A percentile compares a stretch with the other conserved stretches of the same genome.
Evolutionary conservation across 2,329 filamentous ascomycete species (phyloP).

Genomic region (Cryoendolithus antarcticus): DNA sequence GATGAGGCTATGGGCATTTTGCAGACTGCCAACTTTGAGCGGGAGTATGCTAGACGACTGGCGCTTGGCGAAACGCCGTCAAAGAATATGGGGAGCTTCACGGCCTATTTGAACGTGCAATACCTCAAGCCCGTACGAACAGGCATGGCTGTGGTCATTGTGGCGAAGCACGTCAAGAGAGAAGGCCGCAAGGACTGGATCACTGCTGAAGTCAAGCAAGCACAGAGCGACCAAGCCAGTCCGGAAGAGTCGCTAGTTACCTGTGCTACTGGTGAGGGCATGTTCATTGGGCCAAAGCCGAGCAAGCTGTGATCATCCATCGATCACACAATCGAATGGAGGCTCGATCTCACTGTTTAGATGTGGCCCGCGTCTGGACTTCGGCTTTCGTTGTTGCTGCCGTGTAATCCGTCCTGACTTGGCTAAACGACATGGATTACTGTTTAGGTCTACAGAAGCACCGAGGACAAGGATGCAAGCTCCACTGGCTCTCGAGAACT

Average conservation of each 20-base stretch:
- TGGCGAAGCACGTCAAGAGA: constrained; percentile 26
- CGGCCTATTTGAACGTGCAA: constrained; percentile 43
- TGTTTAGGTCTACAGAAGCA: too few species aligned
- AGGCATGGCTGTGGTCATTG: constrained; percentile 36
- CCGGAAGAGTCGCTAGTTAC: constrained; percentile 36
- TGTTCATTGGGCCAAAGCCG: constrained; percentile 33
- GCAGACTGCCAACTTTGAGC: constrained; percentile 31
- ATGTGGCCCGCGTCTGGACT: too few species aligned
- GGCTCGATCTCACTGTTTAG: too few species aligned
- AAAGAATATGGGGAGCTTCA: constrained; percentile 27
- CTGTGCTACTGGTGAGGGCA: constrained; percentile 40
- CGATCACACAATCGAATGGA: too few species aligned
- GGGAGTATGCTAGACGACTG: constrained; percentile 9
- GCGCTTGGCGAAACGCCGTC: constrained; percentile 14
- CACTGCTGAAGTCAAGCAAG: constrained; percentile 32
- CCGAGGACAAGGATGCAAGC: too few species aligned
- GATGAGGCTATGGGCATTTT: constrained; percentile 46
- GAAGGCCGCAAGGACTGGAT: constrained; percentile 45
- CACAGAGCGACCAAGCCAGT: constrained; percentile 9
- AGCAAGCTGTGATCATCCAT: constrained; percentile 9
- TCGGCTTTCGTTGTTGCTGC: too few species aligned
- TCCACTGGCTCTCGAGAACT: too few species aligned
- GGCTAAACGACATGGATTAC: too few species aligned
- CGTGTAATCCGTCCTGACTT: too few species aligned
- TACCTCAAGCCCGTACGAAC: constrained; percentile 43